A percentile compares a stretch with the other conserved stretches of the same genome.
phyloP scores from a whole-genome alignment of 2,329 filamentous ascomycete species.

The Hymenoscyphus scutula region DNA sequence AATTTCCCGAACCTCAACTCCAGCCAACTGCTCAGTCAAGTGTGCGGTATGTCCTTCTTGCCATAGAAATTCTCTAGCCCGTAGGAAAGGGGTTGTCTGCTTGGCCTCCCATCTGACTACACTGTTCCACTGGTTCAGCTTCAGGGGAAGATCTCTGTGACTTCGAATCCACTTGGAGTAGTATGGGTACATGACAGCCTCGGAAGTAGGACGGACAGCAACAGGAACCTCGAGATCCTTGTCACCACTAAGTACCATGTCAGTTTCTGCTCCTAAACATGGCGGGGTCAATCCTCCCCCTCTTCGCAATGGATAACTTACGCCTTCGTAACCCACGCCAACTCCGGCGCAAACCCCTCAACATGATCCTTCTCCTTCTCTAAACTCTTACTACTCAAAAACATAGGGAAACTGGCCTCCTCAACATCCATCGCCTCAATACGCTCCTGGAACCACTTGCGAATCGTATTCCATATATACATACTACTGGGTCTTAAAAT shows the following conservation, averaged over 20 bases:
- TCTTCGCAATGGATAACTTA: constrained; percentile 41
- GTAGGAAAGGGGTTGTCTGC: constrained; percentile 81
- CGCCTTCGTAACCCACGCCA: constrained; percentile 86
- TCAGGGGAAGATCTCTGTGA: constrained; percentile 89
- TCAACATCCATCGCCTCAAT: constrained; percentile 92
- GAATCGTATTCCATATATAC: constrained; percentile 65
- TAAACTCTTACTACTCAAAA: constrained; percentile 87
- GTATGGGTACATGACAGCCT: constrained; percentile 91
- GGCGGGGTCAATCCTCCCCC: constrained; percentile 8
- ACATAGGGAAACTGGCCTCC: constrained; percentile 96
- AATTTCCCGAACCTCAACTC: constrained; percentile 86
- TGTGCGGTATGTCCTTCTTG: constrained; percentile 85
- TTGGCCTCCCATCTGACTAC: constrained; percentile 97
- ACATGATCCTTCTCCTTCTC: constrained; percentile 84
- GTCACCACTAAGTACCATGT: constrained; percentile 62
- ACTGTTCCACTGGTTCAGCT: constrained; percentile 96
- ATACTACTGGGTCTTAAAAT: constrained; percentile 74
- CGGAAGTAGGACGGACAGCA: constrained; percentile 66
- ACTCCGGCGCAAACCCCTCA: constrained; percentile 94
- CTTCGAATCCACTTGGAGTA: constrained; percentile 96
- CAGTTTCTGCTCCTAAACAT: constrained; percentile 23
- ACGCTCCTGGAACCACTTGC: constrained; percentile 65
- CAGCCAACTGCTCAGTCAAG: constrained; percentile 77
- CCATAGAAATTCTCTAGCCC: constrained; percentile 95
- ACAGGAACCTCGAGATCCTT: constrained; percentile 83